Percentiles rank a stretch among this genome's conserved stretches.
Evolutionary conservation across 192 early-diverging fungal genomes (phyloP).

Genomic region (Backusella sp.): DNA sequence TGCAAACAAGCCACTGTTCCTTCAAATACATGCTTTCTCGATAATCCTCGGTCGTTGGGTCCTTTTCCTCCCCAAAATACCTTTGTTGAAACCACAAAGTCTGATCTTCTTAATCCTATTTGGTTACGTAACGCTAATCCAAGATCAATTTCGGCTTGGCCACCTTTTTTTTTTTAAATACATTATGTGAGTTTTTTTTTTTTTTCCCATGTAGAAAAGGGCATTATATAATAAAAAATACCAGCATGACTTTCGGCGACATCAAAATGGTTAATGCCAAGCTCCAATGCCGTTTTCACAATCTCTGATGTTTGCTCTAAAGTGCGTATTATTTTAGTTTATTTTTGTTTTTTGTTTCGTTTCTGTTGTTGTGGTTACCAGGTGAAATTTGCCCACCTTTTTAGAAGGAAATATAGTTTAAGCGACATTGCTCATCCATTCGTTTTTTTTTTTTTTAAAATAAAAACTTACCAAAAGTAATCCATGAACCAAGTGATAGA

Average conservation of each 20-base stretch:
- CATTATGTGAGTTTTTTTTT: background rate
- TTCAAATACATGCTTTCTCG: conserved; percentile 84
- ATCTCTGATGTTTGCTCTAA: conserved; percentile 62
- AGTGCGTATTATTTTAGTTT: background rate
- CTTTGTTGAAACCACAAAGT: conserved; percentile 81
- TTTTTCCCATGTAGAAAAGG: background rate
- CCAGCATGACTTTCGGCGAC: conserved; percentile 57
- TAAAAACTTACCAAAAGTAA: conserved; percentile 61
- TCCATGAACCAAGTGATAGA: conserved; percentile 69
- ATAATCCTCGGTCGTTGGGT: conserved; percentile 79
- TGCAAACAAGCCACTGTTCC: conserved; percentile 70
- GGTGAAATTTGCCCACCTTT: conserved; percentile 31
- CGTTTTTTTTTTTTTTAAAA: background rate
- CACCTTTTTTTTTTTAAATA: conserved; percentile 30
- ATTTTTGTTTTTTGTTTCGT: background rate
- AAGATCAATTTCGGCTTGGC: conserved; percentile 74
- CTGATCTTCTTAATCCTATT: conserved; percentile 61
- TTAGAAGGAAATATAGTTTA: background rate
- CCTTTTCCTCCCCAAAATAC: conserved; percentile 72
- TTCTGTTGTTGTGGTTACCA: conserved; percentile 13
- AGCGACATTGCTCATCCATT: background rate
- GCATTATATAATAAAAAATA: background rate
- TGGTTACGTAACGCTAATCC: conserved; percentile 77
- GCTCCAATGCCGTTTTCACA: conserved; percentile 65
- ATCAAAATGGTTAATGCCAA: conserved; percentile 82